These are phyloP conservation scores for Pyrrhoderma noxium DNA, from an alignment of 1,284 basidiomycete genomes.

Conservation along the genomic window DNA sequence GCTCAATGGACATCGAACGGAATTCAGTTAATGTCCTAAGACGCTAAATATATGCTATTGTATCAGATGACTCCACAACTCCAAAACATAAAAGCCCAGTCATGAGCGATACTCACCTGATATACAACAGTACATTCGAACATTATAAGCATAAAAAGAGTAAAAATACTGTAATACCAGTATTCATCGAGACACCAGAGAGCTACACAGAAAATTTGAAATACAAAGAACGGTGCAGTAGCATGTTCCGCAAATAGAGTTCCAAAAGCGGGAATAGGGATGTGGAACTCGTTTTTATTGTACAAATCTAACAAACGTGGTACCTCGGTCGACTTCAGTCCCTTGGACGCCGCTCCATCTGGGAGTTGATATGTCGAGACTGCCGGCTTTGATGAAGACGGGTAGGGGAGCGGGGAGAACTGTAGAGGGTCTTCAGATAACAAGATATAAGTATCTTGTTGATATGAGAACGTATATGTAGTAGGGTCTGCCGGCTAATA, in stretches of 20 bases:
- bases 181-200: constrained; percentile 96
- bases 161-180: constrained; percentile 97
- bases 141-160: constrained; percentile 92
- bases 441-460: constrained; percentile 90
- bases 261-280: constrained; percentile 87
- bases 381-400: constrained; percentile 68
- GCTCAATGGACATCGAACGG: constrained; percentile 88
- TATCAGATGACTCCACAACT: too few species aligned
- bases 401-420: constrained; percentile 87
- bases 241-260: constrained; percentile 90
- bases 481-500: constrained; percentile 37
- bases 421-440: constrained; percentile 48
- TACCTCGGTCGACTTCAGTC: constrained; percentile 36
- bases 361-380: constrained; percentile 61
- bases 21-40: constrained; percentile 88
- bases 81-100: background rate
- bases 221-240: constrained; percentile 92
- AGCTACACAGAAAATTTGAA: constrained; percentile 93
- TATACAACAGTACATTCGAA: constrained; percentile 97
- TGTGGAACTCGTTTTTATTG: constrained; percentile 91
- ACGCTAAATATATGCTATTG: constrained; percentile 44
- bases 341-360: constrained; percentile 32
- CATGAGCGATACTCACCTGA: constrained; percentile 79
- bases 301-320: constrained; percentile 56
- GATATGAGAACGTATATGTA: constrained; percentile 88